Percentiles rank a stretch among this genome's conserved stretches.
These are phyloP conservation scores for Pelargonium exstipulatum DNA, from an alignment of 441 rosid genomes.

Conservation along the genomic window DNA sequence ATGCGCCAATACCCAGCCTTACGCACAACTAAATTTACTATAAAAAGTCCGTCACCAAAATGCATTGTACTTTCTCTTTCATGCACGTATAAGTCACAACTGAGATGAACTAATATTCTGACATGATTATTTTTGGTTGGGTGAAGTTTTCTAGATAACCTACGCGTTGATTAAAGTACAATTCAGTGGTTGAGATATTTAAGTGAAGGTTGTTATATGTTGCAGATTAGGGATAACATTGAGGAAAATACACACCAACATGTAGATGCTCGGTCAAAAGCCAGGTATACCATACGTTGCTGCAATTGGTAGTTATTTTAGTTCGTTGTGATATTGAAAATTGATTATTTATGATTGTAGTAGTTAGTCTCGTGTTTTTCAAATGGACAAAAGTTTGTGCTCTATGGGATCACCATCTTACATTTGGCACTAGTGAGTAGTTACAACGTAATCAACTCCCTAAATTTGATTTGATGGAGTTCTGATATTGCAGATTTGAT, in stretches of 20 bases:
- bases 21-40: not conserved
- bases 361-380: no score
- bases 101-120: no score
- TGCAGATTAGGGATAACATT: conserved; percentile 22
- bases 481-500: not conserved
- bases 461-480: not conserved
- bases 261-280: conserved; percentile 23
- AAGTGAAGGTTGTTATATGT: not conserved
- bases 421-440: no score
- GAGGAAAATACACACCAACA: conserved; percentile 24
- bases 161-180: not conserved
- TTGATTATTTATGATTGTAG: not conserved
- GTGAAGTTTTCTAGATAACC: no score
- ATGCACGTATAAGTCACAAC: not conserved
- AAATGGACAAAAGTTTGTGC: no score
- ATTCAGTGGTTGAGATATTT: not conserved
- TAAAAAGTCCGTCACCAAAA: not conserved
- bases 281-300: conserved; percentile 17
- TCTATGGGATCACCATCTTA: no score
- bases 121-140: no score
- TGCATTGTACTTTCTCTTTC: not conserved
- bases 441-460: no score
- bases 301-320: not conserved
- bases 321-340: not conserved
- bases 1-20: no score